These are phyloP conservation scores for Cyberlindnera misumaiensis DNA, from an alignment of 805 yeast species.

Conservation along the genomic window DNA sequence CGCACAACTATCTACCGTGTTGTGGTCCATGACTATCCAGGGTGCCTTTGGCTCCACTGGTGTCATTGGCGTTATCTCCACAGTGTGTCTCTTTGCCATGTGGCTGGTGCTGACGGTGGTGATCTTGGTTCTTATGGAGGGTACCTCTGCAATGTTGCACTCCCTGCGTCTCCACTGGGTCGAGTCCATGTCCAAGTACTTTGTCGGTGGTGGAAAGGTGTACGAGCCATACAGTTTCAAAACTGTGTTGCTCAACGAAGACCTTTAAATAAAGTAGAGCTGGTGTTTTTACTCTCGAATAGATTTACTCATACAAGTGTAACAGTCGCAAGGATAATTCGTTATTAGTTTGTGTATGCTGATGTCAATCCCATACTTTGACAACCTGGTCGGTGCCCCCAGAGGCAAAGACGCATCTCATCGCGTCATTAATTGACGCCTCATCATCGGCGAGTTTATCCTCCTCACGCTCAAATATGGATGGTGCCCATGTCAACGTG, in stretches of 20 bases:
- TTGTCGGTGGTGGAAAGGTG: constrained; percentile 91
- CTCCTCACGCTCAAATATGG: constrained; percentile 26
- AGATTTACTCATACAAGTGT: too few relatives aligned
- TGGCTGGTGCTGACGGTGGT: constrained; percentile 92
- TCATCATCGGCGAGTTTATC: constrained; percentile 23
- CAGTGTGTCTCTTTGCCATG: constrained; percentile 80
- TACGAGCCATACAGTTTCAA: constrained; percentile 80
- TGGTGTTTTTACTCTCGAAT: too few relatives aligned
- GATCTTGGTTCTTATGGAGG: constrained; percentile 94
- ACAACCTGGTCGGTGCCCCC: constrained; percentile 94
- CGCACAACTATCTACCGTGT: constrained; percentile 88
- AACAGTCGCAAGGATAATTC: neutral
- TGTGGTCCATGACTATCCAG: constrained; percentile 93
- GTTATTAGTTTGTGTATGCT: neutral
- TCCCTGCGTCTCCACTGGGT: constrained; percentile 98
- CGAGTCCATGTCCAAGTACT: constrained; percentile 97
- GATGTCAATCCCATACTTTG: constrained; percentile 68
- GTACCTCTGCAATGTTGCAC: constrained; percentile 98
- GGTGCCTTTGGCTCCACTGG: constrained; percentile 57
- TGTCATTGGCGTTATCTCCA: constrained; percentile 62
- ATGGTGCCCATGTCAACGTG: constrained; percentile 47
- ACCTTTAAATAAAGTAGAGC: constrained; percentile 3
- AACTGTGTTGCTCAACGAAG: constrained; percentile 11
- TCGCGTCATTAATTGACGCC: constrained; percentile 33
- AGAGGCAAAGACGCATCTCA: constrained; percentile 72